phyloP scores from a whole-genome alignment of 495 filamentous ascomycete species.

The Glonium stellatum region DNA sequence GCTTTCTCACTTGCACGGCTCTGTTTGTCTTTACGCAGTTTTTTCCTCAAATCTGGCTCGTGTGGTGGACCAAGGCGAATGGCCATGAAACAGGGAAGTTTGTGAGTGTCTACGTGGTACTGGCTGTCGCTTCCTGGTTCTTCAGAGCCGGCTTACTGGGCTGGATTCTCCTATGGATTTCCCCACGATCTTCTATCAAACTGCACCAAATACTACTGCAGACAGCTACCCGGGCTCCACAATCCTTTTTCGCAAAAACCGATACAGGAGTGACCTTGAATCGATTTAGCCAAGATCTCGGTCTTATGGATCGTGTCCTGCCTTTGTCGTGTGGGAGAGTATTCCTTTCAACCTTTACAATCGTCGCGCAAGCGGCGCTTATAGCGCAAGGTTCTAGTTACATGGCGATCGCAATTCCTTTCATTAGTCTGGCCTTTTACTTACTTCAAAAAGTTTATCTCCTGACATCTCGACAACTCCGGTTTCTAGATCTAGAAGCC shows the following conservation, averaged over 20 bases:
- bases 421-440: conserved; percentile 35
- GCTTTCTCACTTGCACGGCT: conserved; percentile 31
- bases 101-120: conserved; percentile 50
- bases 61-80: conserved; percentile 3
- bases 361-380: conserved; percentile 34
- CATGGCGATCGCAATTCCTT: conserved; percentile 46
- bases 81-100: conserved; percentile 32
- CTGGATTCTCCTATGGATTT: conserved; percentile 48
- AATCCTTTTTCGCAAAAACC: conserved; percentile 38
- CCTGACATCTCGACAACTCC: conserved; percentile 32
- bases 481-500: conserved; percentile 33
- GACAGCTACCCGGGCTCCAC: conserved; percentile 34
- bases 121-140: conserved; percentile 40
- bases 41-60: conserved; percentile 14
- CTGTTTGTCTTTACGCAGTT: conserved; percentile 25
- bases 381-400: conserved; percentile 46
- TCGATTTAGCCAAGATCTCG: conserved; percentile 43
- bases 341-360: background rate
- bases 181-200: conserved; percentile 45
- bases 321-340: conserved; percentile 16
- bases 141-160: conserved; percentile 28
- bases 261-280: conserved; percentile 42
- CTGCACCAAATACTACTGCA: conserved; percentile 45
- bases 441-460: conserved; percentile 31
- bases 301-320: conserved; percentile 40